Percentiles rank a stretch among this genome's conserved stretches.
Conservation (phyloP, 2,329 filamentous ascomycete genomes). For the Phyllosticta citrichinensis region DNA sequence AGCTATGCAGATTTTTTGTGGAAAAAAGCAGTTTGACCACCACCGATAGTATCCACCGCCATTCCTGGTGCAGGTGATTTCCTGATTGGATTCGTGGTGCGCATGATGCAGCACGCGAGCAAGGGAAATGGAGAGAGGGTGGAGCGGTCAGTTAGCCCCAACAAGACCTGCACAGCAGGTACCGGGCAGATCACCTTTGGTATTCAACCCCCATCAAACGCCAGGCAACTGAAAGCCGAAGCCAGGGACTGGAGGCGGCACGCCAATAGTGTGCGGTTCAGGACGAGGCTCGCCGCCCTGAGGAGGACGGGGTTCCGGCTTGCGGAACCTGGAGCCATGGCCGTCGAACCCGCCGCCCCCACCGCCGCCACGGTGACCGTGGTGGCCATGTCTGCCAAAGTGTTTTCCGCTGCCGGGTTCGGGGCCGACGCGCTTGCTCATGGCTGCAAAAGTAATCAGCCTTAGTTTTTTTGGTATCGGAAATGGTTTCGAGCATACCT, state of each 20-base stretch:
- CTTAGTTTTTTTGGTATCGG: slow-evolving; percentile 17
- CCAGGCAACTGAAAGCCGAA: slow-evolving; percentile 42
- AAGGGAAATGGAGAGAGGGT: not conserved
- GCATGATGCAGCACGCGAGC: not conserved
- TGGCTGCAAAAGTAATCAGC: not conserved
- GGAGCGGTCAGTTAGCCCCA: too few relatives aligned
- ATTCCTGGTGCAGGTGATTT: too few relatives aligned
- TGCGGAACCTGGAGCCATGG: slow-evolving; percentile 19
- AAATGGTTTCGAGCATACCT: slow-evolving; percentile 16
- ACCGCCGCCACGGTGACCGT: not conserved
- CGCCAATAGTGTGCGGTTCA: slow-evolving; percentile 35
- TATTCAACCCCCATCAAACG: not conserved
- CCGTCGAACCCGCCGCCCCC: slow-evolving; percentile 14
- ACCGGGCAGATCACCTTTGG: too few relatives aligned
- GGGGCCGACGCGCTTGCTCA: slow-evolving; percentile 10
- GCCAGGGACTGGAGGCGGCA: slow-evolving; percentile 44
- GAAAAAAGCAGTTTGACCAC: too few relatives aligned
- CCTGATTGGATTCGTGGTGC: too few relatives aligned
- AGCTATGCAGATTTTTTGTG: too few relatives aligned
- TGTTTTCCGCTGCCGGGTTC: slow-evolving; percentile 9
- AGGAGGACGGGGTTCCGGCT: slow-evolving; percentile 15
- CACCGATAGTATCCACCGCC: too few relatives aligned
- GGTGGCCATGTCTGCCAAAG: not conserved
- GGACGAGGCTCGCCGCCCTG: slow-evolving; percentile 20
- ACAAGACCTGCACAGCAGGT: too few relatives aligned